Conservation (phyloP, 2,329 filamentous ascomycete species). For the Chalara sp. region DNA sequence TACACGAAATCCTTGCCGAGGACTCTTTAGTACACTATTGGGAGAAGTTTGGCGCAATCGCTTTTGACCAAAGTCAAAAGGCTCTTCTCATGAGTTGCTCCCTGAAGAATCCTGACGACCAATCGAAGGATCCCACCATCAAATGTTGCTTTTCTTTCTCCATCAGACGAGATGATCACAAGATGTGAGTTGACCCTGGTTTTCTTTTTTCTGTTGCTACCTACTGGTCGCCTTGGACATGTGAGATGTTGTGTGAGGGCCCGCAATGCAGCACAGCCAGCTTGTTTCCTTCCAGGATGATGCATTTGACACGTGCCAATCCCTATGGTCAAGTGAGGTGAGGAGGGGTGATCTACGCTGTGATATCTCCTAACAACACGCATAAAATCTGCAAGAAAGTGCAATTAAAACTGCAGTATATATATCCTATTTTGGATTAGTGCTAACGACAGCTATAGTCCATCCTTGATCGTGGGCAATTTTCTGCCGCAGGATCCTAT, state of each 20-base stretch:
- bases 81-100: constrained; percentile 91
- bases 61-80: constrained; percentile 90
- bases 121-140: constrained; percentile 64
- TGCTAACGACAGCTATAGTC: constrained; percentile 46
- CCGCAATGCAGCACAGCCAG: too few relatives aligned
- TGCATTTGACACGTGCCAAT: too few relatives aligned
- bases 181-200: constrained; percentile 63
- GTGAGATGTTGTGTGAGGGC: too few relatives aligned
- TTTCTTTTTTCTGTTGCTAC: not conserved
- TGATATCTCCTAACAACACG: too few relatives aligned
- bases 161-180: constrained; percentile 88
- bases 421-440: too few relatives aligned
- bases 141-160: constrained; percentile 98
- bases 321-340: too few relatives aligned
- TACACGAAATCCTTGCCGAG: constrained; percentile 94
- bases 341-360: too few relatives aligned
- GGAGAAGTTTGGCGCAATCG: constrained; percentile 98
- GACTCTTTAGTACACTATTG: constrained; percentile 94
- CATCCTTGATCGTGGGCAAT: constrained; percentile 91
- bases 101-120: constrained; percentile 71
- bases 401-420: too few relatives aligned
- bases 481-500: constrained; percentile 79
- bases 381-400: too few relatives aligned
- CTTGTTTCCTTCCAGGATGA: too few relatives aligned
- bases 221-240: too few relatives aligned